These are phyloP conservation scores for Takashimella koratensis DNA, from an alignment of 1,284 basidiomycete genomes.

Conservation along the genomic window DNA sequence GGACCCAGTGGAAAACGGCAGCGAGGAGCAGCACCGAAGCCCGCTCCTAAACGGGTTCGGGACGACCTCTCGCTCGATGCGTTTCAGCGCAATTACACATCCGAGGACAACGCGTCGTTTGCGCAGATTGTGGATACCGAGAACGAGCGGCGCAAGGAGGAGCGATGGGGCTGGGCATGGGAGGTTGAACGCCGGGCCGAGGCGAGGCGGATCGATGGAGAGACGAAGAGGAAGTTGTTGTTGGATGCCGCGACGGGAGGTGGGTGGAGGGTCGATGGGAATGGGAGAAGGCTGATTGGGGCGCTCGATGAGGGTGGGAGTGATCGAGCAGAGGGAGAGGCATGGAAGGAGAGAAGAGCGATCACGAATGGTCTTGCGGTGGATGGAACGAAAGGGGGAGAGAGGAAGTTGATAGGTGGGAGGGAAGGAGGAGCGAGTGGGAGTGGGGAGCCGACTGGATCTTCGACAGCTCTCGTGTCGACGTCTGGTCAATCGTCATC, in stretches of 20 bases:
- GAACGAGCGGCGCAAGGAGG: constrained; percentile 66
- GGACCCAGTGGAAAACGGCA: constrained; percentile 17
- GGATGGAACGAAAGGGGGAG: background rate
- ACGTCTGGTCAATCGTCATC: constrained; percentile 3
- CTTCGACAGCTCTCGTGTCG: constrained; percentile 5
- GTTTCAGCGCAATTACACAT: constrained; percentile 87
- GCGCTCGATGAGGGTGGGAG: constrained; percentile 31
- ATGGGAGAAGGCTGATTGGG: constrained; percentile 38
- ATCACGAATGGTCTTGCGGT: constrained; percentile 3
- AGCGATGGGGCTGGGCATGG: constrained; percentile 84
- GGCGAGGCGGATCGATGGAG: constrained; percentile 45
- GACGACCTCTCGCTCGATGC: constrained; percentile 63
- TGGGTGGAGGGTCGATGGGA: constrained; percentile 34
- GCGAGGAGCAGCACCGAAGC: constrained; percentile 1
- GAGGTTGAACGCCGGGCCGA: constrained; percentile 78
- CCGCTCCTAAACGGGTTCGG: constrained; percentile 27
- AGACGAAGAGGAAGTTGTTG: constrained; percentile 45
- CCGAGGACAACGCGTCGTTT: constrained; percentile 93
- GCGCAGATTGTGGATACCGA: constrained; percentile 83
- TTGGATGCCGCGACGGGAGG: constrained; percentile 40
- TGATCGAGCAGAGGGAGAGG: constrained; percentile 32
- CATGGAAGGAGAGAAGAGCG: constrained; percentile 32
- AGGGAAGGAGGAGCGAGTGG: background rate
- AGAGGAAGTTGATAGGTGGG: constrained; percentile 8
- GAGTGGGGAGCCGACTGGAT: background rate